Evolutionary conservation across 805 yeast species (phyloP).

Genomic region (Brettanomyces anomalus): DNA sequence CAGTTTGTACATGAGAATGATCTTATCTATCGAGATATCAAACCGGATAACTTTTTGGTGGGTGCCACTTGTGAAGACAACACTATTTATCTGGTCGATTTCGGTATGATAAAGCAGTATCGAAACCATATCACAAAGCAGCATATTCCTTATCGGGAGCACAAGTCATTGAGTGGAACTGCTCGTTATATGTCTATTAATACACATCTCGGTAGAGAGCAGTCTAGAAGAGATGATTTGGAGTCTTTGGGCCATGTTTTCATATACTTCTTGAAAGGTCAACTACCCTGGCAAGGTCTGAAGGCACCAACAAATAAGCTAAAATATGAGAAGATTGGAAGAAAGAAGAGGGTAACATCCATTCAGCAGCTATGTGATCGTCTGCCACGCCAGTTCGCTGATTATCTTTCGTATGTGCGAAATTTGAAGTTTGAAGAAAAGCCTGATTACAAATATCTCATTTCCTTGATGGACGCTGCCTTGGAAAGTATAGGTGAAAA

Average conservation of each 20-base stretch:
- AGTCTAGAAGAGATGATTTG: constrained; percentile 73
- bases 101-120: constrained; percentile 83
- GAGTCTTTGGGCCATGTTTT: constrained; percentile 79
- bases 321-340: constrained; percentile 78
- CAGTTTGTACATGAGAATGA: constrained; percentile 71
- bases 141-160: constrained; percentile 76
- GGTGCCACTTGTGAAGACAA: constrained; percentile 50
- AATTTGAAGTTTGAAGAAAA: constrained; percentile 67
- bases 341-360: constrained; percentile 63
- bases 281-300: constrained; percentile 85
- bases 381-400: constrained; percentile 66
- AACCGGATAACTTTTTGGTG: constrained; percentile 75
- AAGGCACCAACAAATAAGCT: constrained; percentile 81
- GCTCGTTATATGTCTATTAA: constrained; percentile 84
- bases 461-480: constrained; percentile 51
- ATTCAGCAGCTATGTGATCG: constrained; percentile 54
- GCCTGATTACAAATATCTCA: constrained; percentile 65
- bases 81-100: constrained; percentile 66
- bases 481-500: constrained; percentile 47
- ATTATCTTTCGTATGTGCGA: constrained; percentile 62
- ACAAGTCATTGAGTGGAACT: constrained; percentile 74
- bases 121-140: constrained; percentile 72
- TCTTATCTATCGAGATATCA: constrained; percentile 71
- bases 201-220: constrained; percentile 82
- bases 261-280: constrained; percentile 69